Conservation (phyloP, 2,329 filamentous ascomycete genomes). For the Hyphodiscus sp. region DNA sequence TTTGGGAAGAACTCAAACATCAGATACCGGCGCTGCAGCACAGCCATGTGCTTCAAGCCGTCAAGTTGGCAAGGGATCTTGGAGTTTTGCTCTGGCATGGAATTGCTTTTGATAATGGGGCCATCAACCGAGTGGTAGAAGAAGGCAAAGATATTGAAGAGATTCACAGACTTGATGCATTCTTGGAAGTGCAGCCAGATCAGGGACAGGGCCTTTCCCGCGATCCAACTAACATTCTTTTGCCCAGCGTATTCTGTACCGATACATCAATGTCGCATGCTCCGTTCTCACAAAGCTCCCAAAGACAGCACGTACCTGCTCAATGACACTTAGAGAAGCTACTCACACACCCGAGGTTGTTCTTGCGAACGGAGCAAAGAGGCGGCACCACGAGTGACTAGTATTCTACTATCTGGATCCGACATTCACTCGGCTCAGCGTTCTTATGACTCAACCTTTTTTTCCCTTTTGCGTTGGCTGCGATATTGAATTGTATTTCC, state of each 20-base stretch:
- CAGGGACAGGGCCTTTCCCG: not conserved
- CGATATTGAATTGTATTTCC: not conserved
- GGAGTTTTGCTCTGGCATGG: conserved; percentile 58
- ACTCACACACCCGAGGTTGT: not conserved
- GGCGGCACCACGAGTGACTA: not conserved
- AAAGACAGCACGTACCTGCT: not conserved
- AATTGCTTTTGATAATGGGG: conserved; percentile 56
- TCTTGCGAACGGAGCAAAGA: not conserved
- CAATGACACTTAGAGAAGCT: not conserved
- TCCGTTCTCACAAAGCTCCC: not conserved
- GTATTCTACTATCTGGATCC: not conserved
- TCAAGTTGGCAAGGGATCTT: conserved; percentile 41
- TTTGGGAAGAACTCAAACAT: conserved; percentile 41
- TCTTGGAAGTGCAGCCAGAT: conserved; percentile 11
- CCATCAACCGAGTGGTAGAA: conserved; percentile 50
- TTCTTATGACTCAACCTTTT: not conserved
- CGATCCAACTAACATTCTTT: not conserved
- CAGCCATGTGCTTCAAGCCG: conserved; percentile 26
- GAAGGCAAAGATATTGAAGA: conserved; percentile 44
- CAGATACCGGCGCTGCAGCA: conserved; percentile 28
- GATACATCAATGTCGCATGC: not conserved
- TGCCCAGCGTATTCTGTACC: not conserved
- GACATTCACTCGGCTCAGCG: not conserved
- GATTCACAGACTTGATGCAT: conserved; percentile 42
- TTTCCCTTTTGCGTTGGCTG: not conserved